phyloP scores from a whole-genome alignment of 1,284 basidiomycete species.

The Puccinia coronata region DNA sequence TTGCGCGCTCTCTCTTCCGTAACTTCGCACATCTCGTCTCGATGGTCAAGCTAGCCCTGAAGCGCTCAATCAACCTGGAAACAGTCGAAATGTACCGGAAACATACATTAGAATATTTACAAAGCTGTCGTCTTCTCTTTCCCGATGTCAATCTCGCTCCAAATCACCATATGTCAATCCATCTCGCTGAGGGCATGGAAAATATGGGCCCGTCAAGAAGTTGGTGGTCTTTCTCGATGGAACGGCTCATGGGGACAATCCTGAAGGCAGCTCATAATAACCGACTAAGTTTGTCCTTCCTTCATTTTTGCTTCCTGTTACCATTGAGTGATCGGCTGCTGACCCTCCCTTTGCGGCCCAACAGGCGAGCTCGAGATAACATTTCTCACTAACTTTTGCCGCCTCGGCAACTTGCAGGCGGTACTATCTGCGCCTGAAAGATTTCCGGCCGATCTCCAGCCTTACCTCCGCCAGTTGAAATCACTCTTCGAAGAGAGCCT shows the following conservation, averaged over 20 bases:
- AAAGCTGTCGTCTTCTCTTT: slow-evolving; percentile 22
- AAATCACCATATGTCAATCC: slow-evolving; percentile 48
- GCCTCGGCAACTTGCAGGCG: slow-evolving; percentile 4
- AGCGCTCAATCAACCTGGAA: slow-evolving; percentile 13
- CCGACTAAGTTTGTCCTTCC: slow-evolving; percentile 21
- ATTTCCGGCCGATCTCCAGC: not conserved
- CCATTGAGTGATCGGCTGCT: too few relatives aligned
- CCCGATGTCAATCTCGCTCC: not conserved
- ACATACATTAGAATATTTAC: slow-evolving; percentile 20
- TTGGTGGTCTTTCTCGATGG: slow-evolving; percentile 37
- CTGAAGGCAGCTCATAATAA: slow-evolving; percentile 35
- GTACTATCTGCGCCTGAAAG: not conserved
- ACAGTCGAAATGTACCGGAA: slow-evolving; percentile 2
- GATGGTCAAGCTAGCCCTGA: slow-evolving; percentile 28
- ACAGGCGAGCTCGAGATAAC: slow-evolving; percentile 34
- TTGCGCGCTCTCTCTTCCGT: not conserved
- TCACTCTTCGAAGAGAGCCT: not conserved
- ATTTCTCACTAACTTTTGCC: too few relatives aligned
- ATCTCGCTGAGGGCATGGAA: slow-evolving; percentile 36
- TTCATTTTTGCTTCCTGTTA: too few relatives aligned
- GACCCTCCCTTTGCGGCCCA: too few relatives aligned
- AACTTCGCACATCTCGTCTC: slow-evolving; percentile 39
- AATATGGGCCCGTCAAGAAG: slow-evolving; percentile 35
- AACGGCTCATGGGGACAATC: slow-evolving; percentile 33
- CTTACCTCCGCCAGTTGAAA: slow-evolving; percentile 19